Evolutionary conservation across 495 filamentous ascomycete genomes (phyloP).

Genomic region (Parmelia sp.): DNA sequence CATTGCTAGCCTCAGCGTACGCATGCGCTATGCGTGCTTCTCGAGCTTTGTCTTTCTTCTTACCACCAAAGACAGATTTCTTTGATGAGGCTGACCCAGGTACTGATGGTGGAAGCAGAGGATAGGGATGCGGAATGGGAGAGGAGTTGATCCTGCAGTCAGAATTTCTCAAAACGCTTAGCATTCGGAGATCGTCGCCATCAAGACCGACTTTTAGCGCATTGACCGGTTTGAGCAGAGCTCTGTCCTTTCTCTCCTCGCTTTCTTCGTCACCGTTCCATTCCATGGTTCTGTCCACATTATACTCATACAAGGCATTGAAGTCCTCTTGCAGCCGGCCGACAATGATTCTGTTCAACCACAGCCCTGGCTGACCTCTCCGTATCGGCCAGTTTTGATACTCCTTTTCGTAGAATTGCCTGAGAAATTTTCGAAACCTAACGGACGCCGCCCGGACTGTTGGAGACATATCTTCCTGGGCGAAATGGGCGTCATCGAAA

Average conservation of each 20-base stretch:
- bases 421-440: constrained; percentile 18
- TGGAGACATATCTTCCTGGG: constrained; percentile 5
- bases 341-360: constrained; percentile 52
- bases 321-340: constrained; percentile 55
- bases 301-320: constrained; percentile 59
- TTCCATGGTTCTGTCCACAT: constrained; percentile 56
- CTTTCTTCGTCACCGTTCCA: constrained; percentile 43
- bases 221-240: background rate
- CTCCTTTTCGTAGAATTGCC: constrained; percentile 45
- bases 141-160: constrained; percentile 54
- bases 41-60: constrained; percentile 24
- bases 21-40: constrained; percentile 47
- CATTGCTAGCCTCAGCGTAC: constrained; percentile 60
- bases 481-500: constrained; percentile 39
- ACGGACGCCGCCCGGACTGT: constrained; percentile 13
- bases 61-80: constrained; percentile 13
- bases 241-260: constrained; percentile 6
- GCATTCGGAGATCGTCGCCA: constrained; percentile 11
- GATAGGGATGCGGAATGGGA: constrained; percentile 62
- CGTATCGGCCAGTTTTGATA: constrained; percentile 52
- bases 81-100: background rate
- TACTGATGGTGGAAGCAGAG: constrained; percentile 38
- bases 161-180: constrained; percentile 35
- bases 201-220: constrained; percentile 10
- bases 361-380: constrained; percentile 35